Conservation (phyloP, 768 basidiomycete genomes). For the Lentinula sp. region DNA sequence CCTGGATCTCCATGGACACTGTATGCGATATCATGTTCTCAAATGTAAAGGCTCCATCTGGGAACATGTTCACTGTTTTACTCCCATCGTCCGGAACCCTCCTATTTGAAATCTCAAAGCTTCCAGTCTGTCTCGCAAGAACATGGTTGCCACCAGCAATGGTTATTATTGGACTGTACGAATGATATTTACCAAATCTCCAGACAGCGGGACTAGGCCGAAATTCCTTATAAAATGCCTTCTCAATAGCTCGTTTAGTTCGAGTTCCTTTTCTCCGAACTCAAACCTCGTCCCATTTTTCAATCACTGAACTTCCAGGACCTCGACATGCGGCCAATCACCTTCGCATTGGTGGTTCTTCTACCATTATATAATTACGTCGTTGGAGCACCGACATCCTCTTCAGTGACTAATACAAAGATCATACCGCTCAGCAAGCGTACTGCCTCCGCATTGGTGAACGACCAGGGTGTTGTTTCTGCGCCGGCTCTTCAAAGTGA, state of each 20-base stretch:
- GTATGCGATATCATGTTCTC: background rate
- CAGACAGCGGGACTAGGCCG: background rate
- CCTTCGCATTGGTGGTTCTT: background rate
- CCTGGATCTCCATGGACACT: background rate
- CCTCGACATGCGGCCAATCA: background rate
- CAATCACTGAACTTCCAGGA: background rate
- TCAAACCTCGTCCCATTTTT: background rate
- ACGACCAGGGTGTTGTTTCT: conserved; percentile 20
- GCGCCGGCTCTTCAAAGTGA: conserved; percentile 17
- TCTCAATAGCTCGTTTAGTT: background rate
- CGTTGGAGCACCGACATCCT: background rate
- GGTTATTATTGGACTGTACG: background rate
- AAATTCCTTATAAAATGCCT: background rate
- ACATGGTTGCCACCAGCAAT: background rate
- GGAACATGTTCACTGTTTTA: background rate
- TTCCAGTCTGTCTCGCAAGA: background rate
- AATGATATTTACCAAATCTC: background rate
- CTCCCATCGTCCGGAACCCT: background rate
- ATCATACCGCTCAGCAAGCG: conserved; percentile 24
- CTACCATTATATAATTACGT: background rate
- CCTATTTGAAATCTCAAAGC: background rate
- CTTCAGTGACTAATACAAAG: background rate
- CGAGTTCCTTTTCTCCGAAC: background rate
- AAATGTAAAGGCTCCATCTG: background rate
- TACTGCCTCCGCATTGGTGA: conserved; percentile 6